phyloP scores from a whole-genome alignment of 164 flowering plant species.

The Sedum album region DNA sequence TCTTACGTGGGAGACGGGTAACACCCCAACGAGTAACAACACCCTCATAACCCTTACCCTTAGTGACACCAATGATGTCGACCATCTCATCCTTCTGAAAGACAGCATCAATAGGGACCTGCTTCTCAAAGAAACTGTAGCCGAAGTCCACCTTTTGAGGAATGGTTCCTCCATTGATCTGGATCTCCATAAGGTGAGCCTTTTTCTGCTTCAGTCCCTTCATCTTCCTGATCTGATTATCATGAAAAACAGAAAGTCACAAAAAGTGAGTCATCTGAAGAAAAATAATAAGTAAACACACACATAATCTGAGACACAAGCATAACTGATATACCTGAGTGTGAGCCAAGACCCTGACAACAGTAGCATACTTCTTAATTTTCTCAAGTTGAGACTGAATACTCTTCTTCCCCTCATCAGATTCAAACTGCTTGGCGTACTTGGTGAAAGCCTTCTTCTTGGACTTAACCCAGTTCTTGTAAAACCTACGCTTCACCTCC shows the following conservation, averaged over 20 bases:
- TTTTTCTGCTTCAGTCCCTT: too few species aligned
- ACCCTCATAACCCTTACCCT: too few species aligned
- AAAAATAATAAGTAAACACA: background rate
- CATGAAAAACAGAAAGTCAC: background rate
- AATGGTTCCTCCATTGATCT: background rate
- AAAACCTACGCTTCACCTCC: too few species aligned
- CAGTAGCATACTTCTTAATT: too few species aligned
- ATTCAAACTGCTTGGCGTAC: too few species aligned
- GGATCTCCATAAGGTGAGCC: too few species aligned
- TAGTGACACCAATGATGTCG: too few species aligned
- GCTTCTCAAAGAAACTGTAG: too few species aligned
- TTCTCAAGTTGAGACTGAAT: background rate
- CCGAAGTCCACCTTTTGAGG: background rate
- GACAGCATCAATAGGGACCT: constrained; percentile 2
- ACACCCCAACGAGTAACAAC: too few species aligned
- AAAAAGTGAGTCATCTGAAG: background rate
- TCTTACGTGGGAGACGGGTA: background rate
- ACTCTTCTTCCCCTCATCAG: background rate
- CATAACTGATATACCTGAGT: background rate
- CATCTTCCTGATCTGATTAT: background rate
- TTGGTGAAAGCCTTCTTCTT: too few species aligned
- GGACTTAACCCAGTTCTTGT: too few species aligned
- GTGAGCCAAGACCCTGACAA: background rate
- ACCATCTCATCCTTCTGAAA: constrained; percentile 6
- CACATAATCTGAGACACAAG: background rate